Evolutionary conservation across 768 basidiomycete genomes (phyloP), one percentile per base, ranked within the genome.

Genomic region (Galerina sulciceps): DNA sequence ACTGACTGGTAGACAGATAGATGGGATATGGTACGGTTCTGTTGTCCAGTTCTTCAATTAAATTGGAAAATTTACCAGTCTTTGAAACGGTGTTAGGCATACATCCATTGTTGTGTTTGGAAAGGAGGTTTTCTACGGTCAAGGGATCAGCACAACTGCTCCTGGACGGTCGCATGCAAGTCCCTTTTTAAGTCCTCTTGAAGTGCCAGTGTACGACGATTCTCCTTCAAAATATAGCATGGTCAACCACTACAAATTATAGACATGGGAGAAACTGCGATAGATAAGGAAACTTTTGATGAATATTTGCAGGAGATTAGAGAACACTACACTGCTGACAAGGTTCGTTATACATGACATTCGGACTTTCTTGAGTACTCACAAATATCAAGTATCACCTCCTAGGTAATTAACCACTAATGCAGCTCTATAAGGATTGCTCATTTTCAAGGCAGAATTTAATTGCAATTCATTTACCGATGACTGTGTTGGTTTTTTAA

Each of bases 391-490:
- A 94, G 92, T 94, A 94, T 67, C 93, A 94, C 71, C 78, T 94
- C n/a, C 72, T 94, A 81, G 90, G 91, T 90, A 69, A 57, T 31
- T 34, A 17, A 35, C 18, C 34, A 15, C 38, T 22, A 22, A 9
- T 45, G 6, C 13, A 31, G 47, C 18, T 23, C n/a, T 8, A 10
- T 41, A 20, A 44, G 35, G 18, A 17, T 31, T 15, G 36, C 34
- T 44, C 23, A 26, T 15, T 35, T n/a, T 13, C 1, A 17, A 50
- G 35, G 13, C 61, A 89, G 93, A 96, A 42, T 96, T 96, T 64
- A 97, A 97, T 67, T 97, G 95, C 73, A 98, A 98, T 71, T 90
- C 92, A 1, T 98, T 98, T 64, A 95, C 94, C 2, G 93, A 89
- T 58, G 94, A 96, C 62, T 87, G 87, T 57, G 75, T 94, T 35